Evolutionary conservation across 106 monocot genomes (phyloP), one percentile per base, ranked within the genome.

Genomic region (Acanthochlamys bracteata): DNA sequence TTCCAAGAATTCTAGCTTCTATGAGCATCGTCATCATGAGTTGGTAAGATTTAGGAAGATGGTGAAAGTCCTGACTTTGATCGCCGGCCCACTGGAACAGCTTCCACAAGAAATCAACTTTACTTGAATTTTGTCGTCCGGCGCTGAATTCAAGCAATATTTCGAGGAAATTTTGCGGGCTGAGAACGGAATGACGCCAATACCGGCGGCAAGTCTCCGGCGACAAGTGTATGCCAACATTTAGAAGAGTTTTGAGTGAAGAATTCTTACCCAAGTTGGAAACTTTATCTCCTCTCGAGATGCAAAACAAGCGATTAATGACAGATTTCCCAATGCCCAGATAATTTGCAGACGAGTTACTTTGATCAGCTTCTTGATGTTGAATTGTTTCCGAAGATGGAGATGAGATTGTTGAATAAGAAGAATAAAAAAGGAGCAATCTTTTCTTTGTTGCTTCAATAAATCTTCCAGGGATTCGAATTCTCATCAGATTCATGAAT

Each of bases 201-300:
- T 84, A 91, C 11, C 69, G 74, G 62, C 96, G 96, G 20, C 73
- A 68, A 47, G 65, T 75, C 63, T 79, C 84, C 11, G 91, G 96
- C 4, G 78, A 82, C 25, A 88, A 56, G 59, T 75, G 19, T 21
- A 76, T 23, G 52, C 77, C 71, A 46, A 39, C 22, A 71, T 53
- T 82, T 42, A 96, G 63, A 22, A 85, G 63, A 60, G 81, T 82
- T 20, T 78, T 83, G 51, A 88, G 40, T 42, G 71, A 66, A 52
- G 45, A 69, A n/a, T 59, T 71, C 25, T 77, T 45, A 13, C n/a
- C n/a, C n/a, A n/a, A n/a, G n/a, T n/a, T n/a, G n/a, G n/a, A n/a
- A n/a, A n/a, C n/a, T n/a, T n/a, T n/a, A n/a, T n/a, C n/a, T n/a
- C n/a, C n/a, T n/a, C n/a, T n/a, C n/a, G n/a, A n/a, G n/a, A n/a